Evolutionary conservation across 441 rosid species (phyloP), one percentile per base, ranked within the genome.

Genomic region (Sinapis alba): DNA sequence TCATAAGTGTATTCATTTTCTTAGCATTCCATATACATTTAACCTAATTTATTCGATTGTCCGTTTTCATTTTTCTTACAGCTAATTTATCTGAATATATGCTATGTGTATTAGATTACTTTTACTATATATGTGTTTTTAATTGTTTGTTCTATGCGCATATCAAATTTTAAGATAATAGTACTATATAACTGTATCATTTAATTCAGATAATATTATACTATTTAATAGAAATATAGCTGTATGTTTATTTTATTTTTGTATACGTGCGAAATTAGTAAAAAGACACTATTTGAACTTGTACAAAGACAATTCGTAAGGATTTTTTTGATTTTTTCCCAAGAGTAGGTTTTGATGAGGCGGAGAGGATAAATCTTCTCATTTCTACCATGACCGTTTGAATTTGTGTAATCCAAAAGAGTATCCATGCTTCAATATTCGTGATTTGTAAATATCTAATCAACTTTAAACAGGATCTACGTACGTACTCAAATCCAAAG

Each of bases 11-110:
- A 26, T 72, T 71, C 58, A 65, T 24, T 58, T 58, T 27, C 62
- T 16, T 58, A 15, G 65, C 51, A 47, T 71, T 71, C 73, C 77
- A 71, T 51, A 60, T 71, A 1, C 68, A 77, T 65, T 72, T 72
- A 77, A 71, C 72, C 57, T 23, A 30, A 77, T 65, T 77, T 65
- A 77, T 65, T 65, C 56, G 4, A 12, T 57, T 45, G 30, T 30
- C 61, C 62, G 38, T 30, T 70, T 62, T 23, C 12, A 38, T 1
- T 21, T 50, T 62, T 75, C 34, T 75, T 62, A 76, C 65, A 11
- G 8, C 56, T 43, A 41, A 61, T 19, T 6, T 7, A 15, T 30
- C 21, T 7, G 13, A 13, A 0, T 26, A 54, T 21, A 57, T 50
- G 7, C 43, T 36, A 36, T 36, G 3, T 41, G 15, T 41, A 41